Base-by-base conservation (phyloP, 2,329 filamentous ascomycete genomes). In the Aspergillus sp. region DNA sequence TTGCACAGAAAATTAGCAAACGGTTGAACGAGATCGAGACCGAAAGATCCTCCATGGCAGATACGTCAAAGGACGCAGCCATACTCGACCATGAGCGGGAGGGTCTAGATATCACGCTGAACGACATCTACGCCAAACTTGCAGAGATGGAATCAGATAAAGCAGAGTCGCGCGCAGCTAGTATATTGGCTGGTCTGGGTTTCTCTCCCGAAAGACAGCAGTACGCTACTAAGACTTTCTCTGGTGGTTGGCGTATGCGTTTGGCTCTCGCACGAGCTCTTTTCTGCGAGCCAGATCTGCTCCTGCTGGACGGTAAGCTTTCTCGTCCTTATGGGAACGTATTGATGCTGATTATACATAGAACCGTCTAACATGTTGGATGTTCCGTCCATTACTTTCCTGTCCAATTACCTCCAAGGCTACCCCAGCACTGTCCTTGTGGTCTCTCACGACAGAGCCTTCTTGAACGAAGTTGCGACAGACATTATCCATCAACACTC, bases 291-390 rank as follows among this genome's bases (percentile, higher is more conserved):
- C 94, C 94, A 41, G 94, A 99, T 75, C 79, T 99, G 48, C 77
- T 99, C 54, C 82, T 99, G 71, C 90, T 99, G 63, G 94, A 99
- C 79, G 77, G 76, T 78, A 68, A 55, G 65, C 52, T 20, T 42
- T 36, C n/a, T 13, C 6, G 13, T 35, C 10, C 30, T 3, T n/a
- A n/a, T 11, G 11, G 33, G 33, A 13, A 11, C 4, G n/a, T 3
- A 35, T n/a, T 13, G 4, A 4, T 10, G n/a, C 64, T 69, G 45
- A 67, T 55, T 44, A 43, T 35, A 48, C 45, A 51, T 52, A 78
- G 94, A 99, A 85, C 94, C 94, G 76, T 97, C 93, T 51, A 97
- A 97, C 85, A 97, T 97, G 93, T 91, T 99, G 90, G 94, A 97
- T 76, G 94, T 99, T 52, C 94, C 94, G n/a, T 97, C 94, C 20